Conservation (phyloP, 257 asterid genomes). For the Salvia miltiorrhiza region DNA sequence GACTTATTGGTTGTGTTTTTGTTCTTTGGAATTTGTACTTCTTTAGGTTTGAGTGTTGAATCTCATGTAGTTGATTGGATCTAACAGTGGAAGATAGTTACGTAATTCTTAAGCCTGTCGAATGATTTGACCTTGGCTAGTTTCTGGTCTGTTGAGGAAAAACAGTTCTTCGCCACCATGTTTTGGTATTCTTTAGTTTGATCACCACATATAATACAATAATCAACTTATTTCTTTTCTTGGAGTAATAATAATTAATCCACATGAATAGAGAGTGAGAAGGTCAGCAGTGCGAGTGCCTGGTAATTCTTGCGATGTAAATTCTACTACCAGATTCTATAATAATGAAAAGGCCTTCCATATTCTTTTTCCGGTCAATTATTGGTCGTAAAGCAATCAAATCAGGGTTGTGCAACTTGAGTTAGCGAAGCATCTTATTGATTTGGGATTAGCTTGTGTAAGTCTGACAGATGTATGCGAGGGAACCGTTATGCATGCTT, state of each 20-base stretch:
- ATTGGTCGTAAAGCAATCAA: background rate
- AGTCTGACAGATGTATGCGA: background rate
- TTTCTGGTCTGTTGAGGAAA: background rate
- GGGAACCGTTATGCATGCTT: background rate
- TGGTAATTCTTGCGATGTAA: background rate
- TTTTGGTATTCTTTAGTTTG: background rate
- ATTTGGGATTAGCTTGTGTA: background rate
- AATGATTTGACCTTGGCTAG: background rate
- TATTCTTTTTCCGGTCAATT: background rate
- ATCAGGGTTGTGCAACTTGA: background rate
- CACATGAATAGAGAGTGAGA: background rate
- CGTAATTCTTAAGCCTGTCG: background rate
- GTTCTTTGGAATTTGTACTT: background rate
- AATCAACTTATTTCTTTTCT: background rate
- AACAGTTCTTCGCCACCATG: background rate
- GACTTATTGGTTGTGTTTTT: background rate
- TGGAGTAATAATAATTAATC: background rate
- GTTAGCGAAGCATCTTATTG: background rate
- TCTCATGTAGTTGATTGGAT: background rate
- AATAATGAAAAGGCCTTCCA: background rate
- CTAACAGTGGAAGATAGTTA: background rate
- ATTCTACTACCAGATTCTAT: background rate
- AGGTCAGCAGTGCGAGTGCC: background rate
- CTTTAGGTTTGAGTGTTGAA: background rate
- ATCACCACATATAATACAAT: background rate